phyloP scores from a whole-genome alignment of 768 basidiomycete genomes.

The Suillus subaureus region DNA sequence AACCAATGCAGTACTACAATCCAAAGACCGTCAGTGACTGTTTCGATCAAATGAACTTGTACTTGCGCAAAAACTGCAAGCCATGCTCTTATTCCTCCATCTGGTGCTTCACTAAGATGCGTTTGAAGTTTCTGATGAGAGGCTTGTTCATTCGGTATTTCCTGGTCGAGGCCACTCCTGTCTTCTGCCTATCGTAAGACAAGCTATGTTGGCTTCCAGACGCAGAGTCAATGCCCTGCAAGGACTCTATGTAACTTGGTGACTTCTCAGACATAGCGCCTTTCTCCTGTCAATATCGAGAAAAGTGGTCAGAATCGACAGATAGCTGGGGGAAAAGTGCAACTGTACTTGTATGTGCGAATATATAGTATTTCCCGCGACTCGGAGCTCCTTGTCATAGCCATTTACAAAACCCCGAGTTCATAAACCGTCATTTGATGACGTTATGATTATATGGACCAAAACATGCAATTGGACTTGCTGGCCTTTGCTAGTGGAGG shows the following conservation, averaged over 20 bases:
- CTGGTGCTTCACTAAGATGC: conserved; percentile 27
- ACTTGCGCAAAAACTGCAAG: conserved; percentile 29
- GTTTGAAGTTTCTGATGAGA: conserved; percentile 15
- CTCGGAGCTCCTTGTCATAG: background rate
- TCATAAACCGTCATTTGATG: background rate
- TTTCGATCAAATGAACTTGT: conserved; percentile 5
- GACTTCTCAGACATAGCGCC: background rate
- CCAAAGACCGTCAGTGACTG: conserved; percentile 26
- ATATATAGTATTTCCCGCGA: background rate
- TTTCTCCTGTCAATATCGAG: background rate
- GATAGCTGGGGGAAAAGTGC: background rate
- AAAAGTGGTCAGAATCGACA: background rate
- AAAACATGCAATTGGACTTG: background rate
- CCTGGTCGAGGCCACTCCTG: conserved; percentile 1
- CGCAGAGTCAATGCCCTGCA: background rate
- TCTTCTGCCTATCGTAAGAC: background rate
- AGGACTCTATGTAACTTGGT: background rate
- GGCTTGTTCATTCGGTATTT: background rate
- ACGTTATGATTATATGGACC: background rate
- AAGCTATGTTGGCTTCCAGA: background rate
- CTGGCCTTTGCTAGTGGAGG: background rate
- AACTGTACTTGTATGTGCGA: too few relatives aligned
- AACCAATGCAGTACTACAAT: conserved; percentile 40
- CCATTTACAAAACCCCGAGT: background rate
- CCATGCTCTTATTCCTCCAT: conserved; percentile 35